phyloP scores from a whole-genome alignment of 306 rosid genomes.

The Malus orientalis region DNA sequence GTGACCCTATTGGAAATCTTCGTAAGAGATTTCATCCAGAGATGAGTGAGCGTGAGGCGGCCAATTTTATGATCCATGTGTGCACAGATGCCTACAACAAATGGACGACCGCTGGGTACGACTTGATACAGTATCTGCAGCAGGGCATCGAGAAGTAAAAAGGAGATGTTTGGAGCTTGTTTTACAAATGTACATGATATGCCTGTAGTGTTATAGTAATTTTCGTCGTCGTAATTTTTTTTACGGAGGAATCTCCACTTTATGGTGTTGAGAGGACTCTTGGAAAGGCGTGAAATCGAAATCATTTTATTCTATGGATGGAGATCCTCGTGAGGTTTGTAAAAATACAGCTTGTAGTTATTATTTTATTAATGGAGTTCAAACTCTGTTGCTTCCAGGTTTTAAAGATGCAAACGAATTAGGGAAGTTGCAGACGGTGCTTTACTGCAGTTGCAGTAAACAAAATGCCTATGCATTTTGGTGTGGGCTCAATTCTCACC shows the following conservation, averaged over 20 bases:
- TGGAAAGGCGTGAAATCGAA: conserved; percentile 10
- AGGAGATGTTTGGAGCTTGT: conserved; percentile 10
- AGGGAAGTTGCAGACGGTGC: neutral
- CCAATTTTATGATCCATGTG: conserved; percentile 89
- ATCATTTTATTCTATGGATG: conserved; percentile 18
- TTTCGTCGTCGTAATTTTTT: conserved; percentile 22
- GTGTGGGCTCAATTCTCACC: too few relatives aligned
- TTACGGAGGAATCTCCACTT: conserved; percentile 13
- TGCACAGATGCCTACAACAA: conserved; percentile 96
- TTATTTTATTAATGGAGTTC: conserved; percentile 4
- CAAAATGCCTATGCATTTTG: too few relatives aligned
- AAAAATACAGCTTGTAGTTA: conserved; percentile 15
- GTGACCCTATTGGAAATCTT: conserved; percentile 95
- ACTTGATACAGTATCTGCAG: conserved; percentile 91
- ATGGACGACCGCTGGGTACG: conserved; percentile 99
- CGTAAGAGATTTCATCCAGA: conserved; percentile 96
- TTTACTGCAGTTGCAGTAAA: too few relatives aligned
- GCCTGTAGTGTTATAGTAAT: conserved; percentile 26
- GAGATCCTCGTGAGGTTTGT: conserved; percentile 30
- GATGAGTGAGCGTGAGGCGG: conserved; percentile 96
- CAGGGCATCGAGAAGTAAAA: conserved; percentile 92
- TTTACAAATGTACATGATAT: conserved; percentile 50
- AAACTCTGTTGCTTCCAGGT: neutral
- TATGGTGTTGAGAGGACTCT: conserved; percentile 17
- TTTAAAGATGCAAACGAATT: neutral